Conservation (phyloP, 768 basidiomycete genomes). For the Pulveroboletus sp. region DNA sequence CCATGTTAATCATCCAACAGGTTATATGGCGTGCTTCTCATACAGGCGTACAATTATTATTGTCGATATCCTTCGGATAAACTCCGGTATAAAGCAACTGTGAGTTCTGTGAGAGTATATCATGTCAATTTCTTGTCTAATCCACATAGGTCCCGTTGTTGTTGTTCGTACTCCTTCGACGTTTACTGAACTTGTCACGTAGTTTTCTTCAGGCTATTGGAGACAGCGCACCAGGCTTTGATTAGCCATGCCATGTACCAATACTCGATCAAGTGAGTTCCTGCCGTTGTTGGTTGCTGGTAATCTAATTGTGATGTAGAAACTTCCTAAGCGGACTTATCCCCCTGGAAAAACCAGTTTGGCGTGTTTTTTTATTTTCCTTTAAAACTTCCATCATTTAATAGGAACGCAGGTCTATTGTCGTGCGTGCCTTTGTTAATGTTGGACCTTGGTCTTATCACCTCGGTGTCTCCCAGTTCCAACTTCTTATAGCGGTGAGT, state of each 20-base stretch:
- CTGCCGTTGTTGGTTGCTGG: neutral
- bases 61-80: conserved; percentile 51
- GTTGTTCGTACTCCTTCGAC: conserved; percentile 24
- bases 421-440: conserved; percentile 31
- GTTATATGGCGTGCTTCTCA: conserved; percentile 49
- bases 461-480: conserved; percentile 32
- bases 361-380: conserved; percentile 31
- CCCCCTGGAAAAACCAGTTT: conserved; percentile 38
- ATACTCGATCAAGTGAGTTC: conserved; percentile 49
- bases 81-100: conserved; percentile 44
- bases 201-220: conserved; percentile 37
- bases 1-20: conserved; percentile 30
- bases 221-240: conserved; percentile 45
- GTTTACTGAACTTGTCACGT: neutral
- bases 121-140: neutral
- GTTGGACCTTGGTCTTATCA: conserved; percentile 5
- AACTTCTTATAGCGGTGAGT: conserved; percentile 38
- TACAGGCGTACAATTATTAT: conserved; percentile 55
- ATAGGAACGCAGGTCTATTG: conserved; percentile 42
- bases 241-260: conserved; percentile 50
- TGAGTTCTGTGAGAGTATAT: conserved; percentile 31
- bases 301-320: conserved; percentile 23
- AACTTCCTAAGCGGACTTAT: conserved; percentile 37
- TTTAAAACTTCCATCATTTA: conserved; percentile 1
- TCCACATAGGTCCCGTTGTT: conserved; percentile 29